Percentiles rank a stretch among this genome's conserved stretches.
phyloP scores from a whole-genome alignment of 1,284 basidiomycete species.

The Trametes polyzona region DNA sequence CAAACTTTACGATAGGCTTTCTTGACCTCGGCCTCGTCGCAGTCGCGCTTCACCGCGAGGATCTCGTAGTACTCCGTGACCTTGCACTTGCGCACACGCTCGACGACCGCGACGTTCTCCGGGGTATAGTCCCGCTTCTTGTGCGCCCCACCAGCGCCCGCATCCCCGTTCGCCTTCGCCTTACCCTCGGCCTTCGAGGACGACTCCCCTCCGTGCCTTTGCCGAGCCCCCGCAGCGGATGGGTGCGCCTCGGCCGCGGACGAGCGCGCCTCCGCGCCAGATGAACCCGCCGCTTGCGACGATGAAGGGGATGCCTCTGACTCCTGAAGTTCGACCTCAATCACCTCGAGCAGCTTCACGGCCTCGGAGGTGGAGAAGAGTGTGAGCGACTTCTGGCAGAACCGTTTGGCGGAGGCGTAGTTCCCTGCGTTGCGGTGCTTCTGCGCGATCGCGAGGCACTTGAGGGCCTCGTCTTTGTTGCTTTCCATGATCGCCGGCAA shows the following conservation, averaged over 20 bases:
- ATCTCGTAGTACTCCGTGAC: slow-evolving; percentile 95
- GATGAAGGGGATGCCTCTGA: slow-evolving; percentile 35
- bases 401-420: slow-evolving; percentile 81
- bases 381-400: slow-evolving; percentile 88
- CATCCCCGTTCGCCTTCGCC: slow-evolving; percentile 38
- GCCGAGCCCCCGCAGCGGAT: slow-evolving; percentile 68
- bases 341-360: slow-evolving; percentile 62
- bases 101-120: slow-evolving; percentile 87
- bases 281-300: slow-evolving; percentile 33
- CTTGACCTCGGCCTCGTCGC: slow-evolving; percentile 91
- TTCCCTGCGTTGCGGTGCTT: slow-evolving; percentile 76
- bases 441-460: slow-evolving; percentile 79
- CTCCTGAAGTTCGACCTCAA: slow-evolving; percentile 54
- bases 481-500: slow-evolving; percentile 67
- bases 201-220: slow-evolving; percentile 59
- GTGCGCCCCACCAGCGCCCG: slow-evolving; percentile 47
- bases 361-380: slow-evolving; percentile 87
- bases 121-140: slow-evolving; percentile 87
- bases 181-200: slow-evolving; percentile 32
- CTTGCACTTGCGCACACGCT: slow-evolving; percentile 85
- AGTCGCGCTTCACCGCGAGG: slow-evolving; percentile 81
- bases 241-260: slow-evolving; percentile 66
- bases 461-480: slow-evolving; percentile 88
- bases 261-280: slow-evolving; percentile 40
- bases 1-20: slow-evolving; percentile 96